Percentiles rank a stretch among this genome's conserved stretches.
phyloP scores from a whole-genome alignment of 2,329 filamentous ascomycete species.

The Phyllosticta citriasiana region DNA sequence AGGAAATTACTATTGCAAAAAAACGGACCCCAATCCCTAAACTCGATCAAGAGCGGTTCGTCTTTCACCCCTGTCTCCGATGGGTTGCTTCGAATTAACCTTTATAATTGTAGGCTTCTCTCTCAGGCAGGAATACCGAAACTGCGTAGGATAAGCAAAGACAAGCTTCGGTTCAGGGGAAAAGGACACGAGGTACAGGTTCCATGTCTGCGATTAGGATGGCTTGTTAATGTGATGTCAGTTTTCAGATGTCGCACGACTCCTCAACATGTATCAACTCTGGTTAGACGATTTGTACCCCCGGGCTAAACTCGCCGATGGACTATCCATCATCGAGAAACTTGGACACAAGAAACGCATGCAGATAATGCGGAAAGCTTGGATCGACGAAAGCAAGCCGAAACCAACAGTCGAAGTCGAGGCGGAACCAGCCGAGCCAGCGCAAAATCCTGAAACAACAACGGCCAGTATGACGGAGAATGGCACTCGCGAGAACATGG shows the following conservation, averaged over 20 bases:
- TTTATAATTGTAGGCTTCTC: slow-evolving; percentile 51
- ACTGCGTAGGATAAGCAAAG: slow-evolving; percentile 59
- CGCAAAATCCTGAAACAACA: slow-evolving; percentile 12
- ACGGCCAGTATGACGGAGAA: slow-evolving; percentile 7
- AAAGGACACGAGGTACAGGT: slow-evolving; percentile 75
- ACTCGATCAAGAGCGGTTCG: slow-evolving; percentile 67
- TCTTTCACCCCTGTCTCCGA: background rate
- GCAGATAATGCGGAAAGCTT: slow-evolving; percentile 63
- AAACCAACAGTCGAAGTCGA: slow-evolving; percentile 16
- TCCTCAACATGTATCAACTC: slow-evolving; percentile 85
- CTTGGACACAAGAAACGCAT: slow-evolving; percentile 76
- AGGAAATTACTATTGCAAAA: slow-evolving; percentile 74
- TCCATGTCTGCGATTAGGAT: slow-evolving; percentile 3
- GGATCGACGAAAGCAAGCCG: slow-evolving; percentile 69
- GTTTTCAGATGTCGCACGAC: slow-evolving; percentile 73
- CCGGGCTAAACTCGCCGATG: slow-evolving; percentile 87
- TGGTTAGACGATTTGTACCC: slow-evolving; percentile 97
- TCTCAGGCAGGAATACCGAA: slow-evolving; percentile 76
- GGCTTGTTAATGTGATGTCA: slow-evolving; percentile 25
- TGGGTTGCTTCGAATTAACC: background rate
- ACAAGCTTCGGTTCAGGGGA: slow-evolving; percentile 70
- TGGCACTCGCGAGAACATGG: slow-evolving; percentile 2
- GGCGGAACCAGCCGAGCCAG: background rate
- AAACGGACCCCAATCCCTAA: slow-evolving; percentile 70
- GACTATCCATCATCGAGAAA: slow-evolving; percentile 83